phyloP scores from a whole-genome alignment of 768 basidiomycete species.

The Termitomyces sp. region DNA sequence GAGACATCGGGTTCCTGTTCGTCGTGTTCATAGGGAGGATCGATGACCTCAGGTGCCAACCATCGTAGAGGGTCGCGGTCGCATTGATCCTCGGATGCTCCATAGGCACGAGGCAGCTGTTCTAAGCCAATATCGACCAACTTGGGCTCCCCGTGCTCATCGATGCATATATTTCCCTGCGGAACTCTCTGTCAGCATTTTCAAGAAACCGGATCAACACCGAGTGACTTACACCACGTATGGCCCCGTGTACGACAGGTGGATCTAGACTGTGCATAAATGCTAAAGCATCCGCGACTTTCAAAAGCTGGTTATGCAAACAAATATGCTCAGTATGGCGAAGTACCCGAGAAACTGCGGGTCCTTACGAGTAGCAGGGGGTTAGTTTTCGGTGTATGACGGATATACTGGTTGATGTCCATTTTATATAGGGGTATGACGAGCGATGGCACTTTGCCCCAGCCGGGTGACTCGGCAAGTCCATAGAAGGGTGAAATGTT shows the following conservation, averaged over 20 bases:
- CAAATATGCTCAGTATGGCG: background rate
- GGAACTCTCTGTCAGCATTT: background rate
- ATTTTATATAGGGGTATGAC: constrained; percentile 10
- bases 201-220: background rate
- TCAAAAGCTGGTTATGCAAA: constrained; percentile 8
- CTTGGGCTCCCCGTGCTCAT: constrained; percentile 11
- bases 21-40: background rate
- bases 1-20: background rate
- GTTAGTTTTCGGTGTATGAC: constrained; percentile 1
- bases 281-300: constrained; percentile 19
- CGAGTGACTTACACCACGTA: constrained; percentile 21
- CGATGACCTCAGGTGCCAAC: constrained; percentile 22
- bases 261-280: constrained; percentile 21
- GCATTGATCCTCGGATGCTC: constrained; percentile 1
- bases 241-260: constrained; percentile 22
- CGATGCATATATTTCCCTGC: constrained; percentile 23
- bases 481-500: constrained; percentile 16
- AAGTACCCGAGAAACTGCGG: background rate
- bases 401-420: constrained; percentile 13
- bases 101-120: constrained; percentile 6
- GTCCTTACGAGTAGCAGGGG: constrained; percentile 7
- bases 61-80: constrained; percentile 13
- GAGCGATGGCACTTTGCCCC: constrained; percentile 10
- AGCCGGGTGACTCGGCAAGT: constrained; percentile 2
- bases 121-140: constrained; percentile 19